phyloP scores from a whole-genome alignment of 177 flowering plant genomes.

The Telopea speciosissima region DNA sequence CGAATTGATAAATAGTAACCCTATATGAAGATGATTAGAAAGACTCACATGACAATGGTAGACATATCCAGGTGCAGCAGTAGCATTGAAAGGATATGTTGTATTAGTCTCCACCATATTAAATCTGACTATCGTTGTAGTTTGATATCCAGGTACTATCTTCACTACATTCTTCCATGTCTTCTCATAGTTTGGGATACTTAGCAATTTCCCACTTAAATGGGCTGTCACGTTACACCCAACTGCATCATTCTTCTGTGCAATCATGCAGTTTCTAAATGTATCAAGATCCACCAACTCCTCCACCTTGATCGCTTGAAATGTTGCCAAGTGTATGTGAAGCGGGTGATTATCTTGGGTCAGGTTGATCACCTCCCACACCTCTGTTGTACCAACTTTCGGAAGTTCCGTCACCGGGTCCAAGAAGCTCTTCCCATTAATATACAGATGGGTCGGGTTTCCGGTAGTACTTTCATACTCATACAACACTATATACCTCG shows the following conservation, averaged over 20 bases:
- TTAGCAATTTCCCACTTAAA: neutral
- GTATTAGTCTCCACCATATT: neutral
- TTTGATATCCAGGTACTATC: neutral
- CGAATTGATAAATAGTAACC: too few relatives aligned
- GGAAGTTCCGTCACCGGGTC: slow-evolving; percentile 14
- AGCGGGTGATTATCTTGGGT: slow-evolving; percentile 15
- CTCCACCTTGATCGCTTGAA: neutral
- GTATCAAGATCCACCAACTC: neutral
- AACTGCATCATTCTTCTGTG: neutral
- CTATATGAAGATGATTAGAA: too few relatives aligned
- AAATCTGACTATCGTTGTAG: neutral
- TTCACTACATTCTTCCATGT: neutral
- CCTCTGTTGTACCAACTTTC: slow-evolving; percentile 6
- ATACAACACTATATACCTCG: slow-evolving; percentile 11
- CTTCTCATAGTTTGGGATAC: neutral
- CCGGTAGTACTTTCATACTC: slow-evolving; percentile 4
- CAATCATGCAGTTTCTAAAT: slow-evolving; percentile 11
- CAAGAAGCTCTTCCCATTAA: slow-evolving; percentile 7
- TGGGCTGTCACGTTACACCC: neutral
- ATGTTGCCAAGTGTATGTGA: slow-evolving; percentile 12
- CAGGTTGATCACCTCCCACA: slow-evolving; percentile 18
- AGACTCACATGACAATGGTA: neutral
- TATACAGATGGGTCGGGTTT: slow-evolving; percentile 9
- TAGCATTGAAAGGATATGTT: neutral
- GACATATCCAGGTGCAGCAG: neutral